Conservation (phyloP, 257 asterid species). For the Solanum corneliomulleri region DNA sequence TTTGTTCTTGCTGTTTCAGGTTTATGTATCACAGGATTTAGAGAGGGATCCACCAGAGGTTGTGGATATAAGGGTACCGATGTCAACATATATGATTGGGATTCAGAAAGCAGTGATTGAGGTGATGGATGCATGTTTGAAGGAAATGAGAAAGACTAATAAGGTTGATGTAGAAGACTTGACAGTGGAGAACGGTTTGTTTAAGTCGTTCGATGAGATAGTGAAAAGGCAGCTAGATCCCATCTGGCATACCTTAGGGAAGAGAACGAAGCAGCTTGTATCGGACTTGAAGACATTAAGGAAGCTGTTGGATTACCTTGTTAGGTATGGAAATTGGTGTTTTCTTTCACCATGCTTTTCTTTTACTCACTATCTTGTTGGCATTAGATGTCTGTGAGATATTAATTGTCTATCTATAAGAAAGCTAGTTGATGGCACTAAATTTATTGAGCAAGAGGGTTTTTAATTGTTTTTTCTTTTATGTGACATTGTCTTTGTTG, state of each 20-base stretch:
- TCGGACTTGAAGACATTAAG: conserved; percentile 91
- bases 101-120: conserved; percentile 89
- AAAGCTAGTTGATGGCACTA: neutral
- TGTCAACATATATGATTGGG: conserved; percentile 73
- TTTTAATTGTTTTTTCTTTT: neutral
- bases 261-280: conserved; percentile 91
- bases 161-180: conserved; percentile 95
- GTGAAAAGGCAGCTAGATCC: conserved; percentile 90
- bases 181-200: conserved; percentile 91
- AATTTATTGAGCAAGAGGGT: neutral
- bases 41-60: conserved; percentile 93
- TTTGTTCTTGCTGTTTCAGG: conserved; percentile 25
- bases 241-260: conserved; percentile 95
- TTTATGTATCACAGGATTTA: conserved; percentile 84
- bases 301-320: conserved; percentile 88
- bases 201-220: conserved; percentile 97
- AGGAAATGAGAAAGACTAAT: conserved; percentile 95
- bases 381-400: neutral
- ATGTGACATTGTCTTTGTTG: neutral
- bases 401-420: neutral
- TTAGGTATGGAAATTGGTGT: conserved; percentile 38
- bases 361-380: neutral
- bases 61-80: conserved; percentile 83
- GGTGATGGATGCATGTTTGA: conserved; percentile 93
- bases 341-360: neutral